Percentiles rank a stretch among this genome's conserved stretches.
These are phyloP conservation scores for Juglanconis sp. DNA, from an alignment of 2,329 filamentous ascomycete genomes.

Conservation along the genomic window DNA sequence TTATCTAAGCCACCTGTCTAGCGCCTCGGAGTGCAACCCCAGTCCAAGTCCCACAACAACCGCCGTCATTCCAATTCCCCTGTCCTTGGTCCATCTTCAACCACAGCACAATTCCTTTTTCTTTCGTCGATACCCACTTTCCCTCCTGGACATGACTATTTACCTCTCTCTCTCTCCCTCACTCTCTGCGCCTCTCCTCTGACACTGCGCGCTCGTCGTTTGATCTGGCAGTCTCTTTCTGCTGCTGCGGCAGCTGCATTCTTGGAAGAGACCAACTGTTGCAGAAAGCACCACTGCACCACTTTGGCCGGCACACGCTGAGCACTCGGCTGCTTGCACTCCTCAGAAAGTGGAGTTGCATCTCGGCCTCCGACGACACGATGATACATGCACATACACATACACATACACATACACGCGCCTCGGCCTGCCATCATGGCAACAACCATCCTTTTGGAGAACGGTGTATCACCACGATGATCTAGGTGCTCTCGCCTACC, in stretches of 20 bases:
- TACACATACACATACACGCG: not conserved
- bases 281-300: not conserved
- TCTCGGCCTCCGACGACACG: slow-evolving; percentile 3
- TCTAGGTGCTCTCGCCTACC: not conserved
- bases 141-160: not conserved
- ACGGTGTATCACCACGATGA: not conserved
- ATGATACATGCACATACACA: not conserved
- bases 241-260: not conserved
- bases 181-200: not conserved
- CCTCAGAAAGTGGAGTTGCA: not conserved
- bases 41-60: not conserved
- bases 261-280: not conserved
- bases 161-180: not conserved
- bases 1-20: not conserved
- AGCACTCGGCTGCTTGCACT: not conserved
- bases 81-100: not conserved
- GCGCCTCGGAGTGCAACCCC: not conserved
- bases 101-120: slow-evolving; percentile 2
- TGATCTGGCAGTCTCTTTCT: not conserved
- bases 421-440: not conserved
- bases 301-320: not conserved
- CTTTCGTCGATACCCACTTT: slow-evolving; percentile 3
- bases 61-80: slow-evolving; percentile 3
- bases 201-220: not conserved
- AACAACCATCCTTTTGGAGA: not conserved